Evolutionary conservation across 2,329 filamentous ascomycete genomes (phyloP), one percentile per base, ranked within the genome.

Genomic region (Aureobasidium sp.): DNA sequence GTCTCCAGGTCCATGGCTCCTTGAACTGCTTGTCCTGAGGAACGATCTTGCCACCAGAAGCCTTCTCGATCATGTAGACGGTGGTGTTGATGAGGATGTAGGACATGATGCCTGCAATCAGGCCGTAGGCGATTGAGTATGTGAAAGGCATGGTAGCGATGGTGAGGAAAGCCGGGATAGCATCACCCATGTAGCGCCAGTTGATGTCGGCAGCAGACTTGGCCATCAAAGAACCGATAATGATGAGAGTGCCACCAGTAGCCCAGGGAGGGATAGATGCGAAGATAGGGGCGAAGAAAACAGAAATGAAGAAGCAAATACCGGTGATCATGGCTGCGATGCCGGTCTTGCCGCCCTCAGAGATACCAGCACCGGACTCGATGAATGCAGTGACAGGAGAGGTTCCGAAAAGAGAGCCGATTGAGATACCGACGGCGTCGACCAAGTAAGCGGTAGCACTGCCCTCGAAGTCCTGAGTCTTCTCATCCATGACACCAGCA

Each of bases 281-380:
- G 70, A 95, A 95, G 62, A 95, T 93, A 0, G 91, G 91, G 0
- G 91, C 90, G 71, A 95, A 95, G 80, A 95, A 95, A 64, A 95
- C 83, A 62, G 89, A 85, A 71, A 95, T 84, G 77, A 96, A 88
- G 79, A 96, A 96, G 76, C 88, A 91, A 54, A 95, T 62, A 5
- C 91, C 91, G 0, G 89, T 87, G 17, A 84, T 79, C 73, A 93
- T 89, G 50, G 90, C 85, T 0, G 90, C 94, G n/a, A 96, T 76
- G 17, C 91, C 91, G 0, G 91, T 95, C 70, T 87, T 86, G 48
- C 90, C 91, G 57, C 91, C 91, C 74, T 96, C 91, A 0, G 89
- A 89, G 65, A 96, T 95, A 68, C 91, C 91, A 9, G 91, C 91
- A 31, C 63, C 62, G n/a, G 87, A 91, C 75, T 95, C 91, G 69